A percentile compares a stretch with the other conserved stretches of the same genome.
Evolutionary conservation across 306 rosid species (phyloP).

Genomic region (Citrullus colocynthis): DNA sequence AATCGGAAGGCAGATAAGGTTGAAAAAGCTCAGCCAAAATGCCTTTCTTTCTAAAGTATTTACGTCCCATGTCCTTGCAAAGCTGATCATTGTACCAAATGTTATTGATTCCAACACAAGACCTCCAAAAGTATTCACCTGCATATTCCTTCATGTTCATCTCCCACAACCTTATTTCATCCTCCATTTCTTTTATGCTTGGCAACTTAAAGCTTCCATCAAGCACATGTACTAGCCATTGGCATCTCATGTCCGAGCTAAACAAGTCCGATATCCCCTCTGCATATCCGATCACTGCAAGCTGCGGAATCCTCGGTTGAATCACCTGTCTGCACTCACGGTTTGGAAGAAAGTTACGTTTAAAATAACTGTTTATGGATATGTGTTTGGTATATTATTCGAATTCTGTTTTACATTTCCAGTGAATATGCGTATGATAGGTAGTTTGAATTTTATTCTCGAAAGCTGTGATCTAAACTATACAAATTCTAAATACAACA

Average conservation of each 20-base stretch:
- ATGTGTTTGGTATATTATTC: no score
- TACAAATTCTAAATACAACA: no score
- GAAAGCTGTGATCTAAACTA: no score
- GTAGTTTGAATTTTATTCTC: no score
- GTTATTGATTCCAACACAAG: slow-evolving; percentile 13
- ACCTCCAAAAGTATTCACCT: slow-evolving; percentile 13
- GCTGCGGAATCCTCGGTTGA: slow-evolving; percentile 26
- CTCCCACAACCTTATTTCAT: slow-evolving; percentile 27
- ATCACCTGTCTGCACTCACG: slow-evolving; percentile 16
- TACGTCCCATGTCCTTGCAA: slow-evolving; percentile 33
- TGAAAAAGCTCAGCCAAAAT: slow-evolving; percentile 16
- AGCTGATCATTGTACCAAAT: slow-evolving; percentile 36
- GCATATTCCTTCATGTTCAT: slow-evolving; percentile 15
- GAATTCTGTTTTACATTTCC: no score
- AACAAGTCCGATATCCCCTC: slow-evolving; percentile 25
- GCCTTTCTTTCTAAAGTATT: slow-evolving; percentile 28
- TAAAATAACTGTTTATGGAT: no score
- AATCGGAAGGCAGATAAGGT: slow-evolving; percentile 34
- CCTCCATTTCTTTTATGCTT: slow-evolving; percentile 29
- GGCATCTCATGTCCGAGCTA: slow-evolving; percentile 21
- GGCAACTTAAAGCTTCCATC: slow-evolving; percentile 35
- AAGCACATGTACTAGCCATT: slow-evolving; percentile 30
- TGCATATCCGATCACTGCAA: slow-evolving; percentile 29
- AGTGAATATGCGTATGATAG: no score
- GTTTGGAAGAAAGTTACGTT: no score